Conservation (phyloP, 2,329 filamentous ascomycete species). For the Ophiostoma sp. region DNA sequence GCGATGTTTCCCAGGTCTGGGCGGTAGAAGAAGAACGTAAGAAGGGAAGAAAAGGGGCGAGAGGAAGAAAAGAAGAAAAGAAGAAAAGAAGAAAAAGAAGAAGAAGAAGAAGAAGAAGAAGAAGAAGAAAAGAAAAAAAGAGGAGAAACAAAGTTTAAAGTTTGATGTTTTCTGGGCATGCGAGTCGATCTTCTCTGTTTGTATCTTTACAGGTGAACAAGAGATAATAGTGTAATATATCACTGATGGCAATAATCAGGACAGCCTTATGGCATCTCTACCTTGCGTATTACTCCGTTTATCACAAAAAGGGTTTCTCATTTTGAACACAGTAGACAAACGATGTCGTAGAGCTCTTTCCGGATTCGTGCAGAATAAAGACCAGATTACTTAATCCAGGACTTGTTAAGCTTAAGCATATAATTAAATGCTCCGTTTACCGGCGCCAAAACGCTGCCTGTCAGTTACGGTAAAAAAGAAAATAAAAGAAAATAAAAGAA, state of each 20-base stretch:
- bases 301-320: neutral
- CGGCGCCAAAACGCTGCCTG: neutral
- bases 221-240: neutral
- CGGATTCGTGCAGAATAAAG: neutral
- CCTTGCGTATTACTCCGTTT: neutral
- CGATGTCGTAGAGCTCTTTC: neutral
- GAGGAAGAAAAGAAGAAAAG: slow-evolving; percentile 2
- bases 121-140: slow-evolving; percentile 5
- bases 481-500: neutral
- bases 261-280: neutral
- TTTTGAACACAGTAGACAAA: neutral
- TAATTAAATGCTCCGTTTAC: neutral
- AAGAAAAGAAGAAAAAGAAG: slow-evolving; percentile 9
- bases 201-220: neutral
- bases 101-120: slow-evolving; percentile 13
- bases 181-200: neutral
- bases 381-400: neutral
- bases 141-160: neutral
- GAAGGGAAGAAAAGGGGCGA: neutral
- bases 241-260: neutral
- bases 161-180: neutral
- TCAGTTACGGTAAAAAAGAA: neutral
- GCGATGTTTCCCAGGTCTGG: neutral
- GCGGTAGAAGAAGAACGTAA: neutral
- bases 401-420: neutral